Conservation (phyloP, 768 basidiomycete species). For the Pulveroboletus sp. region DNA sequence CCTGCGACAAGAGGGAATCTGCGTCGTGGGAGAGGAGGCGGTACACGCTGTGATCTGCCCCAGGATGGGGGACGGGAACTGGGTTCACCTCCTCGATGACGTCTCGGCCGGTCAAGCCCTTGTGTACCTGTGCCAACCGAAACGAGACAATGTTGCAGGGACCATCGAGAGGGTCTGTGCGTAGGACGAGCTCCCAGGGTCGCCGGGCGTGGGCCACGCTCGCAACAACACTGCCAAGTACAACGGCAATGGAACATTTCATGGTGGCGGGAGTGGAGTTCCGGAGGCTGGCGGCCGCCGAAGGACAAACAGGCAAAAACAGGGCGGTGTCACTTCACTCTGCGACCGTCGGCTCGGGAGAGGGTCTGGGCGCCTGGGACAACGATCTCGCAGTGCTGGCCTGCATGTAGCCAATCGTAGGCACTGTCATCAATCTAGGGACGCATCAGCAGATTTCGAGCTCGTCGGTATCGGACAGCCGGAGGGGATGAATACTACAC, state of each 20-base stretch:
- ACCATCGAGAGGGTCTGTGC: conserved; percentile 13
- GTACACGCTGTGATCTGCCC: conserved; percentile 7
- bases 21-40: conserved; percentile 21
- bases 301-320: too few relatives aligned
- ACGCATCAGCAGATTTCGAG: not conserved
- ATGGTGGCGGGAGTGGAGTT: conserved; percentile 7
- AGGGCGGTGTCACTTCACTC: too few relatives aligned
- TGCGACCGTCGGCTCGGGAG: too few relatives aligned
- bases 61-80: conserved; percentile 10
- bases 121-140: conserved; percentile 18
- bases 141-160: conserved; percentile 20
- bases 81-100: conserved; percentile 10
- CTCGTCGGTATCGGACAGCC: not conserved
- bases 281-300: too few relatives aligned
- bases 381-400: not conserved
- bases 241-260: conserved; percentile 8
- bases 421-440: not conserved
- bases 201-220: conserved; percentile 60
- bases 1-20: conserved; percentile 12
- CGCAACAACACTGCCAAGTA: conserved; percentile 3
- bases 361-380: not conserved
- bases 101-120: conserved; percentile 10
- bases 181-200: conserved; percentile 50
- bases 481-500: conserved; percentile 17
- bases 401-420: not conserved